Conservation (phyloP, 176 grass and related monocot genomes). For the Themeda triandra region DNA sequence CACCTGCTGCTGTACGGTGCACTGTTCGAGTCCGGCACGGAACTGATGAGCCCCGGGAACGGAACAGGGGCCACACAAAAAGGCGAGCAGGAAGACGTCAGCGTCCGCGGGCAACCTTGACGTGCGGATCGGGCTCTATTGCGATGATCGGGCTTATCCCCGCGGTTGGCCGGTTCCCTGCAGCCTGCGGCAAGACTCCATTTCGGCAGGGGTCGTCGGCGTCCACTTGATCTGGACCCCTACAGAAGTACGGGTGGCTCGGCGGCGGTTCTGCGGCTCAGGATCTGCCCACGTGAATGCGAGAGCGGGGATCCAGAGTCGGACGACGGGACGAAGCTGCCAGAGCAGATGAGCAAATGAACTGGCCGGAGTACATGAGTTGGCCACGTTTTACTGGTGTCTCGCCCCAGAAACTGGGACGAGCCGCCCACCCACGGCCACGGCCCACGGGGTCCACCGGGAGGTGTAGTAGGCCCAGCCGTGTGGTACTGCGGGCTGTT, state of each 20-base stretch:
- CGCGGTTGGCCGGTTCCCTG: background rate
- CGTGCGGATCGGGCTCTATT: background rate
- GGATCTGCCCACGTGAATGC: constrained; percentile 7
- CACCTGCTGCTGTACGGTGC: background rate
- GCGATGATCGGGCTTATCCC: background rate
- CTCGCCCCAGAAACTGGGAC: too few species aligned
- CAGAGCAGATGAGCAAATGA: too few species aligned
- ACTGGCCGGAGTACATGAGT: background rate
- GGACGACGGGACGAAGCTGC: background rate
- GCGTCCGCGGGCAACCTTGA: background rate
- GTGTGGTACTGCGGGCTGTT: too few species aligned
- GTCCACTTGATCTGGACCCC: background rate
- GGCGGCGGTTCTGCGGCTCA: background rate
- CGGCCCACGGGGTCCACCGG: too few species aligned
- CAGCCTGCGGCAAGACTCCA: background rate
- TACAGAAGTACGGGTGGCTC: background rate
- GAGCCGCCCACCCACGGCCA: too few species aligned
- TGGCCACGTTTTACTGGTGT: background rate
- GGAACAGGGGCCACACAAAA: background rate
- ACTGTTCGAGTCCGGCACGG: background rate
- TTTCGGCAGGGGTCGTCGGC: too few species aligned
- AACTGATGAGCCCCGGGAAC: background rate
- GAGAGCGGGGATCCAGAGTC: background rate
- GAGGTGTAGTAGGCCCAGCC: too few species aligned
- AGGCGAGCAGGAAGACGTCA: background rate